These are phyloP conservation scores for Diplosphaera chodatii DNA, from an alignment of 139 green algal genomes.

Conservation along the genomic window DNA sequence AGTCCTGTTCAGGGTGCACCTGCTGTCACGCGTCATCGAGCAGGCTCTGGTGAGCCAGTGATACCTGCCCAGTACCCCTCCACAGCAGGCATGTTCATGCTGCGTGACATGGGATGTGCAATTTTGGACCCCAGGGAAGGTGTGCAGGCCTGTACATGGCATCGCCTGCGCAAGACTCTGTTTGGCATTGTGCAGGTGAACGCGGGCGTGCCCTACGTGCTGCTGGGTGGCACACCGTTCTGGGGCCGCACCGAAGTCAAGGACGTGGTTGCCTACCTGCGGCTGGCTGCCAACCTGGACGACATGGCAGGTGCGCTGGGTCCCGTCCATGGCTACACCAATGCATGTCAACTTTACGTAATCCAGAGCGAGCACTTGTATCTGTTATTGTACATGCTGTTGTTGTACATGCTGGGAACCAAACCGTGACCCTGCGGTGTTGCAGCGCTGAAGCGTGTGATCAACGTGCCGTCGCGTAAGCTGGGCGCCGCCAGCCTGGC, in stretches of 20 bases:
- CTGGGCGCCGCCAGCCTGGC: constrained; percentile 15
- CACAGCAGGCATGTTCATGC: background rate
- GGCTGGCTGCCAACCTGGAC: constrained; percentile 28
- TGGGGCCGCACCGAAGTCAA: constrained; percentile 43
- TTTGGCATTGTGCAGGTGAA: constrained; percentile 9
- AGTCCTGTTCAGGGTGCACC: constrained; percentile 40
- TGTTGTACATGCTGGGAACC: too few species aligned
- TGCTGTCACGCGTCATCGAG: constrained; percentile 31
- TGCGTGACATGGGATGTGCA: background rate
- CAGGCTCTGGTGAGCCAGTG: constrained; percentile 20
- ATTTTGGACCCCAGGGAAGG: too few species aligned
- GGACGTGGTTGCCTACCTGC: constrained; percentile 54
- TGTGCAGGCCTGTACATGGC: too few species aligned
- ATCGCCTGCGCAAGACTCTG: too few species aligned
- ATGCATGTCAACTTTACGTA: too few species aligned
- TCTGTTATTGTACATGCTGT: too few species aligned
- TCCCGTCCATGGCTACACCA: too few species aligned
- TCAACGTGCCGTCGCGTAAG: constrained; percentile 41
- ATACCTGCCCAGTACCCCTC: background rate
- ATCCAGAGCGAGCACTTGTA: too few species aligned
- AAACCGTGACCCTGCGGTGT: too few species aligned
- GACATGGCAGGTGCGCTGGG: too few species aligned
- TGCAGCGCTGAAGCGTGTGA: constrained; percentile 39
- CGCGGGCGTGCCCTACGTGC: constrained; percentile 25
- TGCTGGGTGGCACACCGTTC: constrained; percentile 48